Base-by-base conservation (phyloP, 129 eudicot genomes). In the Smallanthus sonchifolius region DNA sequence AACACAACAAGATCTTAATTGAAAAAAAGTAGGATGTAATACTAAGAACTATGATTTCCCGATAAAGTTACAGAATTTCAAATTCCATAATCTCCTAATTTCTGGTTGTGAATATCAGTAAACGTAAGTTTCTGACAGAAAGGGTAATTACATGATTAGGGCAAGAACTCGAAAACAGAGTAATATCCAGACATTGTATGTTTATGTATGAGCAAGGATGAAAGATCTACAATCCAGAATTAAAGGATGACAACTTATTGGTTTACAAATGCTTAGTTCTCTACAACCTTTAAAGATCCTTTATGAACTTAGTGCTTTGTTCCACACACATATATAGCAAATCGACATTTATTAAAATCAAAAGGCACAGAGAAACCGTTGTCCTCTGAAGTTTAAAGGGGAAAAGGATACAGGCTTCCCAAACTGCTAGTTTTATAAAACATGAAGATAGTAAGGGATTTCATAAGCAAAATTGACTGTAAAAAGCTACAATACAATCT, bases 281-380 rank as follows among this genome's bases (percentile, higher is more conserved):
- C 57, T 67, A 67, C 7, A n/a, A 5, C n/a, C 61, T 14, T 62
- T 69, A n/a, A 24, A 24, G 30, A 24, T 1, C 30, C 30, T 24
- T 24, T 1, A 14, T n/a, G 42, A 69, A 47, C 74, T 48, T 69
- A 69, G n/a, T 34, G 74, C 74, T 51, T 69, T 69, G 11, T 45
- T 67, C 55, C 14, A 28, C 37, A 66, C 17, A 30, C 7, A 40
- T 7, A 67, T 17, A 43, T 1, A 43, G 19, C 30, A 67, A 52
- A 52, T 52, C 59, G n/a, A 52, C 59, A 52, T 52, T 17, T 52
- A 52, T 52, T 24, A 52, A 52, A 16, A 52, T 52, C 10, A 52
- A 17, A 52, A 52, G 7, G 60, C 60, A 52, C 10, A 7, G 28
- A 6, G 32, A 16, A 4, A 47, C 60, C 4, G 7, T 52, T 52